A percentile compares a stretch with the other conserved stretches of the same genome.
Evolutionary conservation across 2,329 filamentous ascomycete species (phyloP).

Genomic region (Verticillium klebahnii): DNA sequence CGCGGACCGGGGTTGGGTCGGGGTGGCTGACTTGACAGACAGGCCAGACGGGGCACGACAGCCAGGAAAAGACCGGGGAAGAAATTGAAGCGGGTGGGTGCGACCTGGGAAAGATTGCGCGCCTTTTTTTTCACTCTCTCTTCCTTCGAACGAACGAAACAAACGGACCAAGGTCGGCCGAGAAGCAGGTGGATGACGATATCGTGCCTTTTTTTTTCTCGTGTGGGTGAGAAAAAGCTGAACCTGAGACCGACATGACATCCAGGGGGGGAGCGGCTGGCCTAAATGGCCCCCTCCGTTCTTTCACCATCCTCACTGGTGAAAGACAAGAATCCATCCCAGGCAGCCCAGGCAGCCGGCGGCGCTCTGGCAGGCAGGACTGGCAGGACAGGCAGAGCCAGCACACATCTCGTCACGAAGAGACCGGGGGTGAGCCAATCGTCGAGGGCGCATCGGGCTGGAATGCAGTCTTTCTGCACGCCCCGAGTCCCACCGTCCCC

Average conservation of each 20-base stretch:
- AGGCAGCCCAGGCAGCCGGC: slow-evolving; percentile 2
- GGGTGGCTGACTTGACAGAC: slow-evolving; percentile 1
- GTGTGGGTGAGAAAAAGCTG: slow-evolving; percentile 4
- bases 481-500: slow-evolving; percentile 7
- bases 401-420: slow-evolving; percentile 4
- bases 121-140: not conserved
- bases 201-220: slow-evolving; percentile 9
- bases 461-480: slow-evolving; percentile 20
- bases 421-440: slow-evolving; percentile 9
- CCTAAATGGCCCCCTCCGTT: not conserved
- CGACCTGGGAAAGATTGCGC: slow-evolving; percentile 5
- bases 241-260: not conserved
- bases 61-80: slow-evolving; percentile 8
- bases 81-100: slow-evolving; percentile 2
- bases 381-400: slow-evolving; percentile 7
- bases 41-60: slow-evolving; percentile 2
- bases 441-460: slow-evolving; percentile 16
- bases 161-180: too few relatives aligned
- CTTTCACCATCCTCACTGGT: not conserved
- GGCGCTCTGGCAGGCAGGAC: slow-evolving; percentile 6
- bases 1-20: not conserved
- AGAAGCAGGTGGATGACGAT: not conserved
- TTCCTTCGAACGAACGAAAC: too few relatives aligned
- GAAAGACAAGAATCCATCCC: not conserved
- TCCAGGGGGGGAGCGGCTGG: not conserved